Evolutionary conservation across 2,329 filamentous ascomycete species (phyloP).

Genomic region (Neophaeococcomyces aloes): DNA sequence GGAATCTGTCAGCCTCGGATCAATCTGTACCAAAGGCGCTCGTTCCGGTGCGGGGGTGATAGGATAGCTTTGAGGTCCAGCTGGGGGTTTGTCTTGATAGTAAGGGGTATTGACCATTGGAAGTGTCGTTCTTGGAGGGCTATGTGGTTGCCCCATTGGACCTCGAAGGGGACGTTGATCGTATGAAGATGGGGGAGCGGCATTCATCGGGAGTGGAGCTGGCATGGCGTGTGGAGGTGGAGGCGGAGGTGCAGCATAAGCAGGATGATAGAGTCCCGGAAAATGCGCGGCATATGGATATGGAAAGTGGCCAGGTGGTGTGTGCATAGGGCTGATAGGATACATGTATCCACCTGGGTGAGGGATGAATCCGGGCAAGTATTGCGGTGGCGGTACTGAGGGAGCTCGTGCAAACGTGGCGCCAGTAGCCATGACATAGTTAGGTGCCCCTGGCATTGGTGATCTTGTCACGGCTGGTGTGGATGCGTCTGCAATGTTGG

Average conservation of each 20-base stretch:
- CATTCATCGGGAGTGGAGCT: conserved; percentile 11
- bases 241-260: conserved; percentile 6
- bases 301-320: conserved; percentile 29
- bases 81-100: conserved; percentile 3
- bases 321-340: conserved; percentile 35
- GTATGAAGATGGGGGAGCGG: conserved; percentile 19
- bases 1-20: conserved; percentile 26
- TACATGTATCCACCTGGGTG: conserved; percentile 29
- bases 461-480: conserved; percentile 71
- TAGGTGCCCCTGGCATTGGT: conserved; percentile 50
- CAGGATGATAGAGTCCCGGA: conserved; percentile 15
- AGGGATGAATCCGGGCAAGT: conserved; percentile 26
- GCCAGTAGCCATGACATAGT: conserved; percentile 42
- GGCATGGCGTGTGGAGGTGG: conserved; percentile 8
- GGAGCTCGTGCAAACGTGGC: conserved; percentile 43
- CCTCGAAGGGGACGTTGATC: conserved; percentile 19
- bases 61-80: background rate
- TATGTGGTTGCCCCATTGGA: conserved; percentile 2
- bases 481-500: conserved; percentile 75
- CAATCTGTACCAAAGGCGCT: conserved; percentile 17
- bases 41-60: conserved; percentile 5
- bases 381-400: conserved; percentile 30
- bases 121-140: background rate
- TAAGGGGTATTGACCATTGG: background rate
- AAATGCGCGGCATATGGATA: conserved; percentile 17